Percentiles rank a stretch among this genome's conserved stretches.
These are phyloP conservation scores for Pneumocystis murina DNA, from an alignment of 1,139 yeast species.

Conservation along the genomic window DNA sequence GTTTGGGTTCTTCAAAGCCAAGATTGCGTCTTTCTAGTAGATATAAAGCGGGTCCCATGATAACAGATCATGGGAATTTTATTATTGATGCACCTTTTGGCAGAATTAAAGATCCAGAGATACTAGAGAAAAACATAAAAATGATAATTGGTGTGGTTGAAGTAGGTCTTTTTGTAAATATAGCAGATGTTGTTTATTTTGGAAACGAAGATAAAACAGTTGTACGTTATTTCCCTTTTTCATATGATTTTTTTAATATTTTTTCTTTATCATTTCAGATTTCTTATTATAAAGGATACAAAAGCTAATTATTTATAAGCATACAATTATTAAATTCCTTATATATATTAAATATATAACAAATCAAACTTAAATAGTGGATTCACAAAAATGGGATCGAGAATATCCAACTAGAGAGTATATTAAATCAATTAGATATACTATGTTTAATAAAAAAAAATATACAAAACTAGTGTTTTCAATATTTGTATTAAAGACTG, in stretches of 20 bases:
- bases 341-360: background rate
- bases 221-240: slow-evolving; percentile 11
- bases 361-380: background rate
- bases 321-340: background rate
- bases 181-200: slow-evolving; percentile 71
- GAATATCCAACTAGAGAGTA: background rate
- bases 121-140: slow-evolving; percentile 38
- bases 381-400: background rate
- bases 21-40: slow-evolving; percentile 70
- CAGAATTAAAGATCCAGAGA: slow-evolving; percentile 42
- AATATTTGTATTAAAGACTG: background rate
- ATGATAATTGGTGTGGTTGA: slow-evolving; percentile 86
- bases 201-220: slow-evolving; percentile 71
- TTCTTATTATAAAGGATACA: background rate
- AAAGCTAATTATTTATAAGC: background rate
- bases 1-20: slow-evolving; percentile 53
- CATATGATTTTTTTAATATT: background rate
- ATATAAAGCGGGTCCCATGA: slow-evolving; percentile 96
- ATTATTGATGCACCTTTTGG: slow-evolving; percentile 92
- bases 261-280: background rate
- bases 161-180: slow-evolving; percentile 71
- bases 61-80: slow-evolving; percentile 90
- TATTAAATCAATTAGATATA: background rate
- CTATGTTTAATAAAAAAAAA: background rate
- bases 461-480: background rate